Evolutionary conservation across 495 filamentous ascomycete genomes (phyloP).

Genomic region (Penicillium paxilli): DNA sequence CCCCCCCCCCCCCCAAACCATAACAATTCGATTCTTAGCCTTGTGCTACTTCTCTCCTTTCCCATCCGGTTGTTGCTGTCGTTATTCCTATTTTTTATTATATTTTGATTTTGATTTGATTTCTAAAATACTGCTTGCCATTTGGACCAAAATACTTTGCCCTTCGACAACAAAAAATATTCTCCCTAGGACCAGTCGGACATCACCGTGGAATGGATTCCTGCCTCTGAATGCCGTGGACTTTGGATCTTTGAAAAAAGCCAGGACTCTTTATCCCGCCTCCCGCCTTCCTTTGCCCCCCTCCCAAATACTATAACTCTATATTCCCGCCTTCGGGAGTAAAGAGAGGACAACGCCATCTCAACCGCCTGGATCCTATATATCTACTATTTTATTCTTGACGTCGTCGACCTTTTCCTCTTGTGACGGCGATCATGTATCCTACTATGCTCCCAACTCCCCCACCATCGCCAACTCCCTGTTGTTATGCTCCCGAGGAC

Average conservation of each 20-base stretch:
- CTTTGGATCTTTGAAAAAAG: conserved; percentile 10
- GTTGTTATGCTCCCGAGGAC: conserved; percentile 70
- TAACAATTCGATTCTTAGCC: background rate
- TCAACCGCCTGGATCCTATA: conserved; percentile 12
- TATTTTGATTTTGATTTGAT: background rate
- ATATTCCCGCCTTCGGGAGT: conserved; percentile 2
- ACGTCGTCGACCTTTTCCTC: background rate
- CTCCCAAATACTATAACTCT: background rate
- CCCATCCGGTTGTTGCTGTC: background rate
- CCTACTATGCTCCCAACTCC: conserved; percentile 61
- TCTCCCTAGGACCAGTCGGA: conserved; percentile 5
- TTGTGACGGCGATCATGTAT: conserved; percentile 32
- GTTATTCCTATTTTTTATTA: background rate
- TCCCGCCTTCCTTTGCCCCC: background rate
- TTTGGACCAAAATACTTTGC: background rate
- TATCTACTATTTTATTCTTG: conserved; percentile 15
- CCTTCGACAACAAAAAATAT: background rate
- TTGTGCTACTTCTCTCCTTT: conserved; percentile 3
- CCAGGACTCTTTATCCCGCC: background rate
- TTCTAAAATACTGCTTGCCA: background rate
- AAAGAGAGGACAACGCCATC: background rate
- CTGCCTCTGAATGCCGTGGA: conserved; percentile 12
- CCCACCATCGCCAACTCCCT: conserved; percentile 54
- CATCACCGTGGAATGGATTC: conserved; percentile 20
- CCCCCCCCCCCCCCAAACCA: background rate